Evolutionary conservation across 306 rosid species (phyloP).

Genomic region (Cicer judaicum): DNA sequence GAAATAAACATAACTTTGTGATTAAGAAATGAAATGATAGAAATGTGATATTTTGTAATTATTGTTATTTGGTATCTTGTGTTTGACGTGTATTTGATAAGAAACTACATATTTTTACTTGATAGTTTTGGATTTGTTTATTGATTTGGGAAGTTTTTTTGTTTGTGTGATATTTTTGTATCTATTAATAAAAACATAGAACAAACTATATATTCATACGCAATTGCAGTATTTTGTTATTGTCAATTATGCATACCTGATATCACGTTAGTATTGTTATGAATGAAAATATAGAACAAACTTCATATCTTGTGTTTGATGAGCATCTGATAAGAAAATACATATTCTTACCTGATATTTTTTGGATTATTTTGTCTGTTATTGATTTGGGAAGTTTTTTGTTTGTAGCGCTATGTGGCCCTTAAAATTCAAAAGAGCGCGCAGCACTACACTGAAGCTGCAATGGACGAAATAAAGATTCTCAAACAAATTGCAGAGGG

Average conservation of each 20-base stretch:
- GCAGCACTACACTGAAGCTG: conserved; percentile 32
- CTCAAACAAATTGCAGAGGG: conserved; percentile 29
- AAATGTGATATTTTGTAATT: not conserved
- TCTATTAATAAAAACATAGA: no score
- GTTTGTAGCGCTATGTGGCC: conserved; percentile 30
- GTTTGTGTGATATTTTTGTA: not conserved
- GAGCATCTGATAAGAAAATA: not conserved
- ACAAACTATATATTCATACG: no score
- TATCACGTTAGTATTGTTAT: no score
- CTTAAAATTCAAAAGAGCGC: conserved; percentile 30
- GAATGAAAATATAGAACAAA: not conserved
- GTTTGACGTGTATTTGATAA: not conserved
- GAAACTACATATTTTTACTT: not conserved
- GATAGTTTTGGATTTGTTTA: not conserved
- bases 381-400: not conserved
- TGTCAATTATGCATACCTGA: no score
- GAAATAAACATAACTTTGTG: not conserved
- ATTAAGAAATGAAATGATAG: not conserved
- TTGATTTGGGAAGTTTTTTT: not conserved
- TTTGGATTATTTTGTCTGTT: not conserved
- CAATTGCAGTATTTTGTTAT: no score
- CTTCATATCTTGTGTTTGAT: not conserved
- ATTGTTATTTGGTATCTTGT: not conserved
- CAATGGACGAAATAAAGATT: conserved; percentile 34
- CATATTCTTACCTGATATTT: not conserved